Evolutionary conservation across 345 rosid species (phyloP), one percentile per base, ranked within the genome.

Genomic region (Salix viminalis): DNA sequence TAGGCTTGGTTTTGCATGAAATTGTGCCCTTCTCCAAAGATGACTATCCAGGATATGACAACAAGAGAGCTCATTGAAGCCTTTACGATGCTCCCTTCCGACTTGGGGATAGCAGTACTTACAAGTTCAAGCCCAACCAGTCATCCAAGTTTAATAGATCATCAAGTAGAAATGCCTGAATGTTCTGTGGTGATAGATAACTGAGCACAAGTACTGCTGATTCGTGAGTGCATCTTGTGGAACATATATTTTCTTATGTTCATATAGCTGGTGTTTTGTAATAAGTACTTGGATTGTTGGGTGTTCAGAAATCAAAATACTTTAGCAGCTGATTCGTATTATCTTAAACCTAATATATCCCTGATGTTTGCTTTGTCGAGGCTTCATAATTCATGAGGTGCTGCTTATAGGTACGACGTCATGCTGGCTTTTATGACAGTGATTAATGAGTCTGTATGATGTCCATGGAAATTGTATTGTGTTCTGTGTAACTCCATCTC

Each of bases 1-100:
- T 70, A 6, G 85, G 84, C 46, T 76, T 85, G 70, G 66, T 12
- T 75, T 62, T 72, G 50, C 28, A 50, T 15, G 65, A 70, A 6
- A 71, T 14, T 71, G 76, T 82, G 10, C 81, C 79, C 19, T 82
- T 84, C 75, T 52, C 34, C 69, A 79, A 48, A 56, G 5, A 52
- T 62, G 83, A 82, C 34, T 81, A 75, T 74, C 85, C 85, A 1
- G 79, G 81, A 30, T 81, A 81, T 60, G 2, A 67, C 37, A 79
- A 84, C 79, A 84, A 81, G 80, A 77, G 86, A 75, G 86, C 82
- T 36, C 83, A 80, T 19, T 82, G 84, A n/a, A 54, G 13, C 23
- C 16, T 3, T 16, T 32, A 84, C 10, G 80, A 83, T 72, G 65
- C 24, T 19, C 54, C 82, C 6, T 83, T 80, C 46, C 70, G 2